Evolutionary conservation across 805 yeast species (phyloP).

Genomic region (Candida golubevii): DNA sequence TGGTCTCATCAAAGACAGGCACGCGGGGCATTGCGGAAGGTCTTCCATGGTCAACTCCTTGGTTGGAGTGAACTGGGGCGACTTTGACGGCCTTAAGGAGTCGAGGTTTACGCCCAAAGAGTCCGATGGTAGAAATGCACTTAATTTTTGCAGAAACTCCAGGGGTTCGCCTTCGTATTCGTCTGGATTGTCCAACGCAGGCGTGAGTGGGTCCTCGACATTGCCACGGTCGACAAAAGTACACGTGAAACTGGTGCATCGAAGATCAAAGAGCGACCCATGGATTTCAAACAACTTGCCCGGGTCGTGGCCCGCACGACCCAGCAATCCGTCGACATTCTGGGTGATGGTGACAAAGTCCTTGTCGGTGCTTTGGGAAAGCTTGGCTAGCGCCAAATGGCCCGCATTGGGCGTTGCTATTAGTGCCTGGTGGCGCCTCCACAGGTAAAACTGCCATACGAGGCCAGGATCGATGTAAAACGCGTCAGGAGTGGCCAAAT

Average conservation of each 20-base stretch:
- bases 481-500: slow-evolving; percentile 89
- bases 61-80: slow-evolving; percentile 47
- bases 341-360: slow-evolving; percentile 70
- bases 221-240: slow-evolving; percentile 52
- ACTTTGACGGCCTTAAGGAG: slow-evolving; percentile 5
- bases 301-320: slow-evolving; percentile 58
- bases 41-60: slow-evolving; percentile 45
- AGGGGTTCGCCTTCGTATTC: slow-evolving; percentile 8
- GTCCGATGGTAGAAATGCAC: background rate
- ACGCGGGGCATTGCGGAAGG: slow-evolving; percentile 74
- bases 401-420: slow-evolving; percentile 69
- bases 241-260: slow-evolving; percentile 76
- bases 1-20: slow-evolving; percentile 66
- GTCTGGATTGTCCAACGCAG: slow-evolving; percentile 37
- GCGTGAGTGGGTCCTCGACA: slow-evolving; percentile 55
- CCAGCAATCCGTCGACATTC: slow-evolving; percentile 74
- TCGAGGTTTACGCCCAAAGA: background rate
- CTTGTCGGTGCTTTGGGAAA: slow-evolving; percentile 35
- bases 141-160: background rate
- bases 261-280: slow-evolving; percentile 69
- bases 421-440: slow-evolving; percentile 61
- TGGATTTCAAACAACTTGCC: slow-evolving; percentile 63
- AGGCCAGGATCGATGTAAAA: slow-evolving; percentile 76
- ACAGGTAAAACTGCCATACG: slow-evolving; percentile 87
- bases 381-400: slow-evolving; percentile 62